These are phyloP conservation scores for Amylocystis lapponica DNA, from an alignment of 768 basidiomycete genomes.

Conservation along the genomic window DNA sequence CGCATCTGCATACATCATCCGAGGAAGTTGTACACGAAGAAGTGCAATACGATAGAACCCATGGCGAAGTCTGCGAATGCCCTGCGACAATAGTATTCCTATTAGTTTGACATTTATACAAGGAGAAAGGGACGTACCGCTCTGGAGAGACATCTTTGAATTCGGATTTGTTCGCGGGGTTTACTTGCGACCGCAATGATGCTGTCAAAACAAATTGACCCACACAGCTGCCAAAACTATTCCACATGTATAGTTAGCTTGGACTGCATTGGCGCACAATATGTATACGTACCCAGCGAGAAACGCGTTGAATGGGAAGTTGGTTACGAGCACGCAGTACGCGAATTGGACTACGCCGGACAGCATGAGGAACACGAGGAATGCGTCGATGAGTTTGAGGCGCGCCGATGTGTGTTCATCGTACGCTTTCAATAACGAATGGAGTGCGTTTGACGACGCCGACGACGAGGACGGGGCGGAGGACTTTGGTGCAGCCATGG, in stretches of 20 bases:
- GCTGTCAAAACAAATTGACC: slow-evolving; percentile 97
- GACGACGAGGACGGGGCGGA: slow-evolving; percentile 16
- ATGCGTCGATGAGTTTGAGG: slow-evolving; percentile 91
- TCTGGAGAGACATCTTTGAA: slow-evolving; percentile 95
- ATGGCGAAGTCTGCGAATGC: slow-evolving; percentile 96
- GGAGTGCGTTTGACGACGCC: slow-evolving; percentile 31
- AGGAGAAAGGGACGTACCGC: slow-evolving; percentile 46
- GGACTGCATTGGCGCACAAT: too few species aligned
- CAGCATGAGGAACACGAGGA: slow-evolving; percentile 87
- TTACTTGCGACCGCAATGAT: slow-evolving; percentile 87
- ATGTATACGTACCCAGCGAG: slow-evolving; percentile 77
- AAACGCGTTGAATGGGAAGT: slow-evolving; percentile 97
- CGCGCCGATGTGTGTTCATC: slow-evolving; percentile 68
- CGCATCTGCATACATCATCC: slow-evolving; percentile 46
- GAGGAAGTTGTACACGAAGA: slow-evolving; percentile 98
- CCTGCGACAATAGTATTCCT: slow-evolving; percentile 35
- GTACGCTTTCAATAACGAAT: slow-evolving; percentile 74
- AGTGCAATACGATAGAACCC: slow-evolving; percentile 93
- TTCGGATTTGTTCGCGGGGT: slow-evolving; percentile 72
- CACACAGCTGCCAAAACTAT: slow-evolving; percentile 85
- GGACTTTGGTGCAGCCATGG: slow-evolving; percentile 35
- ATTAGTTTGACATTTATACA: background rate
- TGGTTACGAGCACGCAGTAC: slow-evolving; percentile 88
- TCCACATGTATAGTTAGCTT: background rate
- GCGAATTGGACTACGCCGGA: slow-evolving; percentile 87